A percentile compares a stretch with the other conserved stretches of the same genome.
phyloP scores from a whole-genome alignment of 2,329 filamentous ascomycete genomes.

The Colletotrichum sp. region DNA sequence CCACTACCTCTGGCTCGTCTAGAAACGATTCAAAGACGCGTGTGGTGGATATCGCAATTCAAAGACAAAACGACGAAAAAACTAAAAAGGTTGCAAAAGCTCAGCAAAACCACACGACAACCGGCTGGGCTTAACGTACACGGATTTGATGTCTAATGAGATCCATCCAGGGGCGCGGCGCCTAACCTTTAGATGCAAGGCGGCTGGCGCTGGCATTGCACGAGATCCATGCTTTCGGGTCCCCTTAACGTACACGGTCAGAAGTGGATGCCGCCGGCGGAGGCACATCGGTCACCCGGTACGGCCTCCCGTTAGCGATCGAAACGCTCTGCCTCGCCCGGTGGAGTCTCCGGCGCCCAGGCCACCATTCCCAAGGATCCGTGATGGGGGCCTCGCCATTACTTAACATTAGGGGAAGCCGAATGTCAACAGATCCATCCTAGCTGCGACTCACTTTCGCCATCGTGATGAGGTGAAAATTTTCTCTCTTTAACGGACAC shows the following conservation, averaged over 20 bases:
- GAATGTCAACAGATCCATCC: slow-evolving; percentile 18
- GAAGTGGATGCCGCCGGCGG: slow-evolving; percentile 10
- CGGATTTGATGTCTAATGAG: slow-evolving; percentile 23
- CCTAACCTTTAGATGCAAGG: slow-evolving; percentile 22
- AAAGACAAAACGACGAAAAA: slow-evolving; percentile 3
- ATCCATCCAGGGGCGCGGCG: slow-evolving; percentile 22
- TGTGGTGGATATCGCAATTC: slow-evolving; percentile 13
- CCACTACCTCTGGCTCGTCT: neutral
- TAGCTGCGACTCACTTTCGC: neutral
- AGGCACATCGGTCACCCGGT: slow-evolving; percentile 18
- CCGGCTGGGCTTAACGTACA: slow-evolving; percentile 24
- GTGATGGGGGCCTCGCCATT: slow-evolving; percentile 19
- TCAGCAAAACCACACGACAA: slow-evolving; percentile 8
- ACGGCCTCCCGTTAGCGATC: slow-evolving; percentile 21
- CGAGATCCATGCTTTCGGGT: slow-evolving; percentile 21
- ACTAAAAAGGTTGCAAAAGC: neutral
- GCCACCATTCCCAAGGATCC: slow-evolving; percentile 7
- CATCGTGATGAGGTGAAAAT: slow-evolving; percentile 18
- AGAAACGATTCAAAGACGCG: neutral
- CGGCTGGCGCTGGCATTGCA: slow-evolving; percentile 13
- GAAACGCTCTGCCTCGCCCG: slow-evolving; percentile 2
- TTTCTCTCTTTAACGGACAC: neutral
- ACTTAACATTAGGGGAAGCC: slow-evolving; percentile 23
- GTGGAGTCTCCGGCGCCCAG: slow-evolving; percentile 8
- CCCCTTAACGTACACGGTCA: slow-evolving; percentile 23